A percentile compares a stretch with the other conserved stretches of the same genome.
Conservation (phyloP, 345 rosid genomes). For the Jatropha curcas region DNA sequence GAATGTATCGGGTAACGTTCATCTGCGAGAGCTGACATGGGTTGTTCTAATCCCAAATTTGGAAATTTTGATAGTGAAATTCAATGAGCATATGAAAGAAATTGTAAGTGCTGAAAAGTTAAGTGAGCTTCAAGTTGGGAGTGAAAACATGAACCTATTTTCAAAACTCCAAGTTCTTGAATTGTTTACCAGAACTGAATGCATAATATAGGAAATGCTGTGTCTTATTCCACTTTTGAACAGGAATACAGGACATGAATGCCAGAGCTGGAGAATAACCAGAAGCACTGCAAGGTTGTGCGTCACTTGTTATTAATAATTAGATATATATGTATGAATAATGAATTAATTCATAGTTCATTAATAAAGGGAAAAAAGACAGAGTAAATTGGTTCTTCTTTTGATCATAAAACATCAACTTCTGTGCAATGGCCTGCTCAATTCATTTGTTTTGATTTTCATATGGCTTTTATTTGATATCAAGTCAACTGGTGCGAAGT, state of each 20-base stretch:
- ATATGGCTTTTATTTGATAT: too few species aligned
- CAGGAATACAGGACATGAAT: too few species aligned
- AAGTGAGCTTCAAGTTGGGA: too few species aligned
- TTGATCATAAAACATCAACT: too few species aligned
- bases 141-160: background rate
- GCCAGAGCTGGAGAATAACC: background rate
- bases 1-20: background rate
- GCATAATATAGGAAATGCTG: background rate
- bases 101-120: background rate
- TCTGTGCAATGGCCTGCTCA: too few species aligned
- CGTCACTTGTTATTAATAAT: too few species aligned
- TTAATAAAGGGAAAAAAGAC: too few species aligned
- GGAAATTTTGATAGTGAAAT: background rate
- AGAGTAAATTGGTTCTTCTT: too few species aligned
- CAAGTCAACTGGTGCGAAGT: too few species aligned
- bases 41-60: background rate
- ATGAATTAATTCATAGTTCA: too few species aligned
- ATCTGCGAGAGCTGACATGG: background rate
- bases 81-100: background rate
- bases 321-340: too few species aligned
- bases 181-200: background rate
- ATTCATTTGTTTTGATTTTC: too few species aligned
- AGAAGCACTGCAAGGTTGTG: background rate
- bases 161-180: slow-evolving; percentile 4
- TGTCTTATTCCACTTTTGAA: background rate